phyloP scores from a whole-genome alignment of 2,329 filamentous ascomycete genomes.

The Chrysoporthe cubensis region DNA sequence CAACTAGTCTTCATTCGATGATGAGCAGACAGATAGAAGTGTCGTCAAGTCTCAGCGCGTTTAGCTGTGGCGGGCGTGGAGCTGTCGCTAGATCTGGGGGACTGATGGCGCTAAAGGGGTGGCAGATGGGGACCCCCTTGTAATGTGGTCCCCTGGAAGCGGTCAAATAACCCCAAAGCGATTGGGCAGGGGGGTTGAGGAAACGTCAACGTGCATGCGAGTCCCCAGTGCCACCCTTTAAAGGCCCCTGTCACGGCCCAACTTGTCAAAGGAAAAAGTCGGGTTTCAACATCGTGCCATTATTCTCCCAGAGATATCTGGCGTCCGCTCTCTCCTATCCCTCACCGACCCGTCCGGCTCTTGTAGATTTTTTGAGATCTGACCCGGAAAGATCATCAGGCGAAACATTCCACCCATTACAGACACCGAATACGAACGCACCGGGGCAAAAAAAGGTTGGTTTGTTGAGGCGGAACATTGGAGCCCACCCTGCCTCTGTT shows the following conservation, averaged over 20 bases:
- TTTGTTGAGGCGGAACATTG: neutral
- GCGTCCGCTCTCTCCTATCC: neutral
- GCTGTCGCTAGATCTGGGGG: neutral
- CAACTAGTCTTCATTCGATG: neutral
- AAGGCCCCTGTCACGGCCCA: slow-evolving; percentile 2
- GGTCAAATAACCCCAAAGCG: slow-evolving; percentile 1
- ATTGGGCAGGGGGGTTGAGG: neutral
- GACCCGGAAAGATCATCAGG: too few relatives aligned
- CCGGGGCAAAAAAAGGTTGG: neutral
- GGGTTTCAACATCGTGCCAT: slow-evolving; percentile 12
- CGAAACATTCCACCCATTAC: neutral
- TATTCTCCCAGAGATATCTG: neutral
- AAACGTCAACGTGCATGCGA: neutral
- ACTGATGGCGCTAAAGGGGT: neutral
- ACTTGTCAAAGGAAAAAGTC: slow-evolving; percentile 10
- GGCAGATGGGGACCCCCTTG: neutral
- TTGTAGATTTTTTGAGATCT: neutral
- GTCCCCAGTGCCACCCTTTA: neutral
- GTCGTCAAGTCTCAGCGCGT: neutral
- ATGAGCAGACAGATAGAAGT: neutral
- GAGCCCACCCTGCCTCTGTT: neutral
- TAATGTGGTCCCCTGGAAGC: neutral
- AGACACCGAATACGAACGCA: neutral
- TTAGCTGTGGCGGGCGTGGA: neutral
- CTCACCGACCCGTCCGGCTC: neutral